Evolutionary conservation across 345 rosid species (phyloP).

Genomic region (Rhodamnia argentea): DNA sequence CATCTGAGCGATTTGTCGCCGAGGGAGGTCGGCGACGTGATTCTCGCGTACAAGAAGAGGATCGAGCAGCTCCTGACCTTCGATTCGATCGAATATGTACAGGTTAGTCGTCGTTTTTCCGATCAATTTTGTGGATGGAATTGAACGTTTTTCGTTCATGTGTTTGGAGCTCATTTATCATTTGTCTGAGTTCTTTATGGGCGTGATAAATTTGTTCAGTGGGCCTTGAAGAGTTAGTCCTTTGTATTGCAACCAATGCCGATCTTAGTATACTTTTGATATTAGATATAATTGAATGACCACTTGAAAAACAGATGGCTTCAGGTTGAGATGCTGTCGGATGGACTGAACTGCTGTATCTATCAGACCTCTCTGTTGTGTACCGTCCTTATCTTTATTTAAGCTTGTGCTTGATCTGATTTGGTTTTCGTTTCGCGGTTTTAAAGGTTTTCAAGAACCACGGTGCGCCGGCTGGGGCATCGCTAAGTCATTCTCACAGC

Average conservation of each 20-base stretch:
- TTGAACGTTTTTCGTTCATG: background rate
- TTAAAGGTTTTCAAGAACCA: constrained; percentile 87
- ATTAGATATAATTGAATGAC: background rate
- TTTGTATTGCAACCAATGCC: background rate
- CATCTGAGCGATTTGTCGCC: constrained; percentile 42
- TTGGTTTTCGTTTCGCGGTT: background rate
- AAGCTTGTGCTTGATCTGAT: background rate
- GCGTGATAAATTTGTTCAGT: background rate
- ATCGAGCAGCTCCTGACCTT: constrained; percentile 42
- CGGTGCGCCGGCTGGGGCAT: constrained; percentile 91
- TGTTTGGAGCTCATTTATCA: background rate
- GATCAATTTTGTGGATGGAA: background rate
- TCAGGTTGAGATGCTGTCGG: background rate
- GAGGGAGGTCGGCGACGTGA: constrained; percentile 50
- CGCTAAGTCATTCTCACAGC: constrained; percentile 87
- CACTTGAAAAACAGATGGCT: background rate
- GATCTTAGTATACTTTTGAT: background rate
- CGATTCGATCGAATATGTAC: constrained; percentile 57
- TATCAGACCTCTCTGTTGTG: background rate
- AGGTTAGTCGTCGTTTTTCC: constrained; percentile 19
- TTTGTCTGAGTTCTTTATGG: background rate
- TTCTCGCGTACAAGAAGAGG: constrained; percentile 62
- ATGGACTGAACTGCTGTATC: background rate
- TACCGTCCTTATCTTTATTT: background rate
- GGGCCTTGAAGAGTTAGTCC: background rate